These are phyloP conservation scores for Daldinia grandis DNA, from an alignment of 495 filamentous ascomycete species.

Conservation along the genomic window DNA sequence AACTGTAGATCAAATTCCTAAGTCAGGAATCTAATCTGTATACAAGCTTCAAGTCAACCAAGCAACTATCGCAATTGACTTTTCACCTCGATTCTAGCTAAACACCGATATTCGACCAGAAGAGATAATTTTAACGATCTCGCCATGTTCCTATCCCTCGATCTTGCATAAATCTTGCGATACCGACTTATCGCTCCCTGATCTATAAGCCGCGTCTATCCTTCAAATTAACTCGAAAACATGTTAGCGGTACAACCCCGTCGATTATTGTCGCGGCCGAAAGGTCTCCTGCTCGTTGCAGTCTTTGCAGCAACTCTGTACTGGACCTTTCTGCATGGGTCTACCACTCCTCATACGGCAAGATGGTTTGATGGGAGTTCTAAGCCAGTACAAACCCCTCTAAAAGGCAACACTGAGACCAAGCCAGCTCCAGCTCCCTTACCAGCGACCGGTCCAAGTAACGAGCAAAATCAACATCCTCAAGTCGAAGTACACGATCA, in stretches of 20 bases:
- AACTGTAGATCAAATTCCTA: slow-evolving; percentile 31
- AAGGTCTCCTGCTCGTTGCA: slow-evolving; percentile 41
- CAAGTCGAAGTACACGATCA: slow-evolving; percentile 3
- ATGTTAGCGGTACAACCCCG: slow-evolving; percentile 53
- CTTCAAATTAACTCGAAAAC: slow-evolving; percentile 15
- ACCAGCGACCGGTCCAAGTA: slow-evolving; percentile 10
- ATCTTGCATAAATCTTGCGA: slow-evolving; percentile 25
- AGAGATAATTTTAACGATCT: slow-evolving; percentile 5
- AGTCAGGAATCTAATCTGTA: slow-evolving; percentile 20
- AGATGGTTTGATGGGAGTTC: slow-evolving; percentile 24
- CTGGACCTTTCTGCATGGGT: slow-evolving; percentile 42
- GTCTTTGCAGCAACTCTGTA: slow-evolving; percentile 45
- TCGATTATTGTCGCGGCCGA: slow-evolving; percentile 62
- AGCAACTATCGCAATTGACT: slow-evolving; percentile 1
- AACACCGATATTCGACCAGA: slow-evolving; percentile 1
- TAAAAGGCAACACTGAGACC: slow-evolving; percentile 3
- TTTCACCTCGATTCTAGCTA: background rate
- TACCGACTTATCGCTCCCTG: slow-evolving; percentile 21
- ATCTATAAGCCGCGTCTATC: slow-evolving; percentile 9
- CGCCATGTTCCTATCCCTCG: slow-evolving; percentile 27
- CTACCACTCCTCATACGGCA: slow-evolving; percentile 19
- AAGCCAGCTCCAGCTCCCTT: slow-evolving; percentile 2
- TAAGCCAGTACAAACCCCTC: slow-evolving; percentile 19
- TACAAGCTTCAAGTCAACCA: slow-evolving; percentile 7
- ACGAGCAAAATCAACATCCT: slow-evolving; percentile 12